These are phyloP conservation scores for Phytophthora europaea DNA, from an alignment of 352 stramenopile species.

Conservation along the genomic window DNA sequence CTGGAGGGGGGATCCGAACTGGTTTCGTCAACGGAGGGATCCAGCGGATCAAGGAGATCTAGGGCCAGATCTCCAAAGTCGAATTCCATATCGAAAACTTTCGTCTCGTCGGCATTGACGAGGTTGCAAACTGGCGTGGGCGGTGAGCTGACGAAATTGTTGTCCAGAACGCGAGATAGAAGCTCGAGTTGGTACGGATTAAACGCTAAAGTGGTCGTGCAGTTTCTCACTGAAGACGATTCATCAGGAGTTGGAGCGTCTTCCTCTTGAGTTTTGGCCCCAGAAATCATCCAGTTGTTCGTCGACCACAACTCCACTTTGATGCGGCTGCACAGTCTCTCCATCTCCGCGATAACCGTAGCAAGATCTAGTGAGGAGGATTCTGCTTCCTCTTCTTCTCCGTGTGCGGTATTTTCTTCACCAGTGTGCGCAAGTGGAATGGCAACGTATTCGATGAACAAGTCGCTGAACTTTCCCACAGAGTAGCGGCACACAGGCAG, in stretches of 20 bases:
- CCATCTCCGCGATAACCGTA: slow-evolving; percentile 59
- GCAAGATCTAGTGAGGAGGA: slow-evolving; percentile 50
- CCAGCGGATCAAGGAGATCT: slow-evolving; percentile 39
- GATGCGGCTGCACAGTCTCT: slow-evolving; percentile 57
- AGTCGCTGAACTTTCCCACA: slow-evolving; percentile 27
- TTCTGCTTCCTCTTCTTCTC: background rate
- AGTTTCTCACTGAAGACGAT: background rate
- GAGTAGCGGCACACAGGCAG: slow-evolving; percentile 9
- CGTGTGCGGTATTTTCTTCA: slow-evolving; percentile 31
- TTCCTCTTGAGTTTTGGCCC: background rate
- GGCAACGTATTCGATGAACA: slow-evolving; percentile 63
- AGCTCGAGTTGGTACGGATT: slow-evolving; percentile 77
- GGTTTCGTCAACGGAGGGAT: slow-evolving; percentile 17
- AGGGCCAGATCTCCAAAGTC: slow-evolving; percentile 56
- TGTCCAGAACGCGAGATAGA: slow-evolving; percentile 63
- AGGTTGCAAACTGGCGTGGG: background rate
- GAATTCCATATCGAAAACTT: slow-evolving; percentile 54
- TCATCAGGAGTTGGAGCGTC: background rate
- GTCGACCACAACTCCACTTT: slow-evolving; percentile 48
- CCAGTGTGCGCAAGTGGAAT: slow-evolving; percentile 43
- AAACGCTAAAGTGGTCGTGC: slow-evolving; percentile 36
- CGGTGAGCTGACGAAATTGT: slow-evolving; percentile 61
- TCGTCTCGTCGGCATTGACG: slow-evolving; percentile 49
- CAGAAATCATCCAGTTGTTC: slow-evolving; percentile 46
- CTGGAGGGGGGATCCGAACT: slow-evolving; percentile 16